Conservation (phyloP, 2,329 filamentous ascomycete genomes). For the Sporothrix protearum region DNA sequence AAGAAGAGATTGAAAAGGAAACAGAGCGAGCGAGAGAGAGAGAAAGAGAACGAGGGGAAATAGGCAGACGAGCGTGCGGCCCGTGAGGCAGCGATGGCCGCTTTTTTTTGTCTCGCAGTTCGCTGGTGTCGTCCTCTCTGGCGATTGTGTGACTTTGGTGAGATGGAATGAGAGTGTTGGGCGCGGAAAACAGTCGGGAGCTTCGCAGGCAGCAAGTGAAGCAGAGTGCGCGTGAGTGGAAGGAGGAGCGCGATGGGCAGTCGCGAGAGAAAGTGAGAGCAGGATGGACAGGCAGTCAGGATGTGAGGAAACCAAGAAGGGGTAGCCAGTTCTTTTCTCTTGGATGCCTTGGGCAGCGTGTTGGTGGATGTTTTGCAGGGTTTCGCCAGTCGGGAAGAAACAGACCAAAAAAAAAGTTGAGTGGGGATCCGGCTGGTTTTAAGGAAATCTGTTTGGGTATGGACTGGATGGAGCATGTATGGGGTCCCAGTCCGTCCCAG, state of each 20-base stretch:
- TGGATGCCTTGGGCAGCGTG: constrained; percentile 20
- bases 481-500: neutral
- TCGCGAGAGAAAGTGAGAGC: neutral
- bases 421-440: constrained; percentile 23
- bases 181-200: constrained; percentile 13
- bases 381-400: constrained; percentile 16
- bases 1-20: neutral
- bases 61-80: constrained; percentile 13
- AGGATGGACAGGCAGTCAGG: neutral
- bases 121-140: neutral
- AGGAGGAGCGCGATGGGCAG: neutral
- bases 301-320: neutral
- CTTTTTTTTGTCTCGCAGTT: constrained; percentile 6
- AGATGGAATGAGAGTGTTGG: constrained; percentile 19
- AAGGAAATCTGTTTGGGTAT: constrained; percentile 17
- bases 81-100: constrained; percentile 13
- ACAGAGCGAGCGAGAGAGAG: neutral
- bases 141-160: constrained; percentile 2
- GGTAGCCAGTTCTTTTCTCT: constrained; percentile 5
- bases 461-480: neutral
- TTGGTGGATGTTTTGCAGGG: constrained; percentile 16
- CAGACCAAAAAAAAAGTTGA: constrained; percentile 16
- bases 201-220: constrained; percentile 14
- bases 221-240: neutral
- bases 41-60: neutral